Base-by-base conservation (phyloP, 208 protist species). In the Trypanosoma boissoni region DNA sequence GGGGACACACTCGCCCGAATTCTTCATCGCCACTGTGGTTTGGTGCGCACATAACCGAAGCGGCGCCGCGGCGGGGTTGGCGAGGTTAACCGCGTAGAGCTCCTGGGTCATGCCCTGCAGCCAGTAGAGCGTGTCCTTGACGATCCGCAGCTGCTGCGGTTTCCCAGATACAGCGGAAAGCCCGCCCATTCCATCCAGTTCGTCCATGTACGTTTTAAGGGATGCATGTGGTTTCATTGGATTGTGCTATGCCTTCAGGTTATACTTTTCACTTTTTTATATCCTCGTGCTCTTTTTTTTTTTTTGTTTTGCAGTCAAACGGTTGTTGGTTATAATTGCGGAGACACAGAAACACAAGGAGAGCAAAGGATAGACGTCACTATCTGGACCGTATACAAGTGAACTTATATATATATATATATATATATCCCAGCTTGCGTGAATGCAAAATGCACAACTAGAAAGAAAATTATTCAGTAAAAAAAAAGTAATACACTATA, bases 51-150 rank as follows among this genome's bases (percentile, higher is more conserved):
- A 53, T 27, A 69, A 61, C 20, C 34, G 44, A 7, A 49, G 41
- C 3, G 58, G 66, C 9, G 61, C 61, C 5, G 62, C 54, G n/a
- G 51, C 51, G 12, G 18, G 2, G 46, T 69, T 63, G 12, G 9
- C 6, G 24, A 75, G 41, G 18, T 46, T 68, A 3, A 76, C 64
- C 10, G 66, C 62, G 72, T 67, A 91, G 9, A 93, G 68, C 68
- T 85, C 68, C 64, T 88, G 83, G 37, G 80, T 51, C 48, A 74
- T 80, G 14, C 86, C 86, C 44, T 93, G 80, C n/a, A 79, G 76
- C 86, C 86, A 93, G 57, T 88, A 93, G 9, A 91, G 66, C 21
- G 54, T 56, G 24, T 85, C 74, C 2, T 74, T 72, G 24, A 76
- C 64, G 26, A 90, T 41, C n/a, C 34, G 39, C 32, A 91, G 69